phyloP scores from a whole-genome alignment of 805 yeast species.

The Torulaspora indica region DNA sequence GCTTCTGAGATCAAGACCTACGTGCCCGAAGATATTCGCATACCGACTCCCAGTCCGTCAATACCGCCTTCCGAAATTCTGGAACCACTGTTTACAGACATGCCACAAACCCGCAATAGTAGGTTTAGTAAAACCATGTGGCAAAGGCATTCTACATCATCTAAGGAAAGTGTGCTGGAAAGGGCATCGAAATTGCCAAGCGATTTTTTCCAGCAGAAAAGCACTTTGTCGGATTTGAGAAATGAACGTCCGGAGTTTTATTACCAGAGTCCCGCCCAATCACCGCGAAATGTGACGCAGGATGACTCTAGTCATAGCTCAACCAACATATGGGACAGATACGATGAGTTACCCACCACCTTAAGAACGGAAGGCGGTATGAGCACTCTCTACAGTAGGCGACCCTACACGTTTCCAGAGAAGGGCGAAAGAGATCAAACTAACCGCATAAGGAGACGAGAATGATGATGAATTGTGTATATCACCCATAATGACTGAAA shows the following conservation, averaged over 20 bases:
- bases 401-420: constrained; percentile 5
- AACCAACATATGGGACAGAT: constrained; percentile 19
- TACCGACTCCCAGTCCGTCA: constrained; percentile 7
- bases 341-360: constrained; percentile 20
- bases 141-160: constrained; percentile 15
- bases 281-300: constrained; percentile 12
- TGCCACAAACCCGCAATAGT: constrained; percentile 8
- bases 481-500: neutral
- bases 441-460: constrained; percentile 2
- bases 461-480: neutral
- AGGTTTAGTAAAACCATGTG: constrained; percentile 5
- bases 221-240: constrained; percentile 1
- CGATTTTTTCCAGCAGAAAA: constrained; percentile 25
- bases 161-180: constrained; percentile 21
- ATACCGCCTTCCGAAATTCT: constrained; percentile 5
- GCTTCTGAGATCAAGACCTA: neutral
- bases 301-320: constrained; percentile 15
- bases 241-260: constrained; percentile 4
- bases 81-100: constrained; percentile 8
- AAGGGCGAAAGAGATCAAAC: constrained; percentile 4
- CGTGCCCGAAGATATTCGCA: neutral
- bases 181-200: constrained; percentile 26
- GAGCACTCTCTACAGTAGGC: constrained; percentile 12
- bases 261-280: constrained; percentile 11
- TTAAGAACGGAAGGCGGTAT: constrained; percentile 18